Base-by-base conservation (phyloP, 1,284 basidiomycete species). In the Fomitopsis schrenkii region DNA sequence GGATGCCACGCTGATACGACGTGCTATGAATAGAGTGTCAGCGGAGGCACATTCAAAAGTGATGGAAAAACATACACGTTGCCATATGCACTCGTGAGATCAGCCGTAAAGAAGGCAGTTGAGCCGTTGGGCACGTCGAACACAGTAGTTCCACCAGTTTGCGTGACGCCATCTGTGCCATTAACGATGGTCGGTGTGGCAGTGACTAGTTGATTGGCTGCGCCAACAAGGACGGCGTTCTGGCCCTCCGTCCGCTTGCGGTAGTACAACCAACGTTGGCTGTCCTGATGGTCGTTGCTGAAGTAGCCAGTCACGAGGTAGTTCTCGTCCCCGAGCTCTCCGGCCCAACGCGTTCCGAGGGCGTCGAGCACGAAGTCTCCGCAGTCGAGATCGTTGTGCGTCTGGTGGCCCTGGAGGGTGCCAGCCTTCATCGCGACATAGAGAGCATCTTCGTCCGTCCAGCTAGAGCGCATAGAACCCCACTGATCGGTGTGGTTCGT, bases 321-420 rank as follows among this genome's bases (percentile, higher is more conserved):
- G 75, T 98, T 86, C 38, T 84, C 95, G 8, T 88, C 93, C 22
- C 97, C 97, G 55, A 95, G 86, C 72, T 99, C 97, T 63, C 97
- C 97, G 41, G 92, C 93, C 94, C 95, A 99, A 60, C 97, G 91
- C 53, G 90, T 88, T 63, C 96, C 97, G 69, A 98, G 79, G 17
- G 95, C 96, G 73, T 99, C 97, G 50, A 99, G 75, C 54, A 98
- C 94, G 73, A 98, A 98, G 78, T 96, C 93, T 67, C 96, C 96
- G 58, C 83, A 84, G 73, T 98, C 96, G 62, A 98, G 83, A 73
- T 97, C 94, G 67, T 95, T 95, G 76, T 98, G 95, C 1, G 93
- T 95, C 79, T 97, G 94, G 72, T 94, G 93, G 45, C 85, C 84
- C 63, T 84, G 83, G 65, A 89, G 80, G 66, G 79, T 83, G 48